Evolutionary conservation across 768 basidiomycete species (phyloP).

Genomic region (Tylopilus sp.): DNA sequence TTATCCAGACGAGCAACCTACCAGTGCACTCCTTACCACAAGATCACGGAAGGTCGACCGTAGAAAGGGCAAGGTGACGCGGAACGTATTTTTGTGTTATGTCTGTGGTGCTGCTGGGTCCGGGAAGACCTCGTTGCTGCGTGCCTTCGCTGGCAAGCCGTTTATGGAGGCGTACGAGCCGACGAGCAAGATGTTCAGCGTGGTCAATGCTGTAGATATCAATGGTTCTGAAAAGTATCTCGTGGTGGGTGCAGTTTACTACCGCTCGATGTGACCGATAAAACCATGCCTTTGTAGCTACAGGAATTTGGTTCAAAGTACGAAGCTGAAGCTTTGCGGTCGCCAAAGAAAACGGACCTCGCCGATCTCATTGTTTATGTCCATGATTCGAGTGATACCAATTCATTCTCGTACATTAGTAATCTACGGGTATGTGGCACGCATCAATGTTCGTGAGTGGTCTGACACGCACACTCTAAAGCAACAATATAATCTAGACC

Average conservation of each 20-base stretch:
- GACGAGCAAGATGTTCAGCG: constrained; percentile 85
- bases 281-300: constrained; percentile 48
- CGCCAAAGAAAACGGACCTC: constrained; percentile 85
- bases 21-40: constrained; percentile 81
- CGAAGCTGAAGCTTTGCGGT: constrained; percentile 86
- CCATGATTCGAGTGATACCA: constrained; percentile 96
- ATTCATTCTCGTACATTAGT: constrained; percentile 97
- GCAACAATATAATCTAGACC: constrained; percentile 97
- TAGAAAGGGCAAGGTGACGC: constrained; percentile 79
- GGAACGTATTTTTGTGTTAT: constrained; percentile 92
- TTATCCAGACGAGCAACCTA: constrained; percentile 76
- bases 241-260: constrained; percentile 59
- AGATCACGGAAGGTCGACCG: constrained; percentile 81
- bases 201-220: constrained; percentile 94
- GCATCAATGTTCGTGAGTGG: not conserved
- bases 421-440: constrained; percentile 73
- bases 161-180: constrained; percentile 77
- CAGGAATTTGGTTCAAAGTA: constrained; percentile 98
- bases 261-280: constrained; percentile 33
- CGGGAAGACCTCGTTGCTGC: constrained; percentile 86
- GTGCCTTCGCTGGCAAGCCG: constrained; percentile 82
- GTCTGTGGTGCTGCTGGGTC: constrained; percentile 94
- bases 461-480: constrained; percentile 34
- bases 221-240: constrained; percentile 94
- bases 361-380: constrained; percentile 96